Conservation (phyloP, 2,329 filamentous ascomycete genomes). For the Furcasterigmium furcatum region DNA sequence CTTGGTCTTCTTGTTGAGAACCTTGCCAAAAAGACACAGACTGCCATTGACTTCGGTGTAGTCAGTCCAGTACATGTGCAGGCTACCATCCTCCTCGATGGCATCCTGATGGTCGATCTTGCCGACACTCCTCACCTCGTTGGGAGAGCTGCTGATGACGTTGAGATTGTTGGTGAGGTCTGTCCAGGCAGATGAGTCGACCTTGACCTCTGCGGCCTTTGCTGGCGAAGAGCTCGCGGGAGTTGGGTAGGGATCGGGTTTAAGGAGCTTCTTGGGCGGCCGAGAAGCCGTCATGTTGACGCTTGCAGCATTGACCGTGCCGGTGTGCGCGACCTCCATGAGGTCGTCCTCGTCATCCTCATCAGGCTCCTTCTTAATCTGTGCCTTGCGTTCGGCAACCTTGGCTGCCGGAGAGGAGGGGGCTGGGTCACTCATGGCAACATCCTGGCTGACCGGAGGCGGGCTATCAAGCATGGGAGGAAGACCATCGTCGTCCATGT, state of each 20-base stretch:
- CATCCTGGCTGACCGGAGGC: slow-evolving; percentile 30
- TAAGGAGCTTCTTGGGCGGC: slow-evolving; percentile 71
- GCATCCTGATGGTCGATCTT: slow-evolving; percentile 83
- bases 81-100: slow-evolving; percentile 88
- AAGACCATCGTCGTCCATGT: slow-evolving; percentile 52
- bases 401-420: slow-evolving; percentile 86
- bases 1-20: slow-evolving; percentile 80
- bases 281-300: slow-evolving; percentile 84
- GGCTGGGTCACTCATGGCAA: slow-evolving; percentile 82
- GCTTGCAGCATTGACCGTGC: slow-evolving; percentile 63
- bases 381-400: slow-evolving; percentile 68
- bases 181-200: slow-evolving; percentile 87
- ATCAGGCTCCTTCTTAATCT: slow-evolving; percentile 41
- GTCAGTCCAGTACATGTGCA: slow-evolving; percentile 96
- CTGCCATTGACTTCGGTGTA: slow-evolving; percentile 91
- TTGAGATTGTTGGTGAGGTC: slow-evolving; percentile 83
- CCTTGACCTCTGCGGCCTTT: slow-evolving; percentile 52
- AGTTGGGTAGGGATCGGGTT: slow-evolving; percentile 63
- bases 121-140: slow-evolving; percentile 63
- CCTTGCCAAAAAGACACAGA: slow-evolving; percentile 93
- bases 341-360: slow-evolving; percentile 74
- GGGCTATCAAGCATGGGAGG: slow-evolving; percentile 61
- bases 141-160: slow-evolving; percentile 70
- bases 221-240: slow-evolving; percentile 75
- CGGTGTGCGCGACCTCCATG: slow-evolving; percentile 83